Conservation (phyloP, 805 yeast genomes). For the Metschnikowia gruessii region DNA sequence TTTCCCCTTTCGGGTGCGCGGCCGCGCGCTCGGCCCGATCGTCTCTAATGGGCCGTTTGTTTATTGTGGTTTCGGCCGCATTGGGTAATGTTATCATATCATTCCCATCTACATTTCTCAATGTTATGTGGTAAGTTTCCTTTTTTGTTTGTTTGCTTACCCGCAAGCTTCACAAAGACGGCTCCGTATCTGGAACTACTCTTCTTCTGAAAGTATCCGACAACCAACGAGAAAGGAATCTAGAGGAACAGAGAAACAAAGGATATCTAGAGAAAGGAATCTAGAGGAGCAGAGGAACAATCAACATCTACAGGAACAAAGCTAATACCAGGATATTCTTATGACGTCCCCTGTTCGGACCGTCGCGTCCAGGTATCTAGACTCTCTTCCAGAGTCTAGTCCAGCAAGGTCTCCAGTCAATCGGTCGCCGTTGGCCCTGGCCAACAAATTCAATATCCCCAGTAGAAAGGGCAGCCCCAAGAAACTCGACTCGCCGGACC, state of each 20-base stretch:
- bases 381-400: conserved; percentile 28
- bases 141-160: not conserved
- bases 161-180: not conserved
- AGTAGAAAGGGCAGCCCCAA: not conserved
- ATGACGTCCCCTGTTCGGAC: conserved; percentile 26
- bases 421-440: conserved; percentile 32
- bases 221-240: no score
- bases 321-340: not conserved
- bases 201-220: no score
- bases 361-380: conserved; percentile 36
- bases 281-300: no score
- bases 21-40: not conserved
- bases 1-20: no score
- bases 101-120: not conserved
- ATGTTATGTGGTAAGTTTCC: not conserved
- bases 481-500: conserved; percentile 29
- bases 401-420: conserved; percentile 13
- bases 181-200: not conserved
- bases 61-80: conserved; percentile 8
- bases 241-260: no score
- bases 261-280: no score
- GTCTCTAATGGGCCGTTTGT: not conserved
- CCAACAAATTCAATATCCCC: conserved; percentile 25
- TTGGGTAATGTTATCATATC: conserved; percentile 2
- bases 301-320: no score